A percentile compares a stretch with the other conserved stretches of the same genome.
Conservation (phyloP, 2,329 filamentous ascomycete genomes). For the Hirsutella minnesotensis region DNA sequence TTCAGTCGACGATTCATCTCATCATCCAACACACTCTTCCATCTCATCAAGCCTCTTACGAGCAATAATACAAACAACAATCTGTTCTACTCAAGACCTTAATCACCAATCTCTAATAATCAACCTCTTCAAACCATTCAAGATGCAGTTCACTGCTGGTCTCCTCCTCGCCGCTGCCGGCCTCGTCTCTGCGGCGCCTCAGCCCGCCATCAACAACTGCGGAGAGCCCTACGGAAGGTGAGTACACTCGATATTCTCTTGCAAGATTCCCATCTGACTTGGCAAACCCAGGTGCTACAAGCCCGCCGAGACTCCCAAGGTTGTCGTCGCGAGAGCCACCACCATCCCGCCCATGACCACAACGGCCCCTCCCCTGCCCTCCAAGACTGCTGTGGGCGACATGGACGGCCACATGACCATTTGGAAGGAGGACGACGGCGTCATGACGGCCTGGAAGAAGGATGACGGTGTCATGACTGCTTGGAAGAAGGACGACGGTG, state of each 20-base stretch:
- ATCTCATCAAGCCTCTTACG: neutral
- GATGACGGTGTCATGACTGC: constrained; percentile 1
- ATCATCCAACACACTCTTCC: too few relatives aligned
- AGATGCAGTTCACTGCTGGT: neutral
- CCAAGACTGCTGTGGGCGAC: neutral
- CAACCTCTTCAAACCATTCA: neutral
- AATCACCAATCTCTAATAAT: neutral
- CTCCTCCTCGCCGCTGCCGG: constrained; percentile 1
- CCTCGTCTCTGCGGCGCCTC: neutral
- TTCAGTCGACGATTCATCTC: neutral
- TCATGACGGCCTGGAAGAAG: neutral
- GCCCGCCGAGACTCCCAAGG: constrained; percentile 4
- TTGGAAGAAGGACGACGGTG: constrained; percentile 9
- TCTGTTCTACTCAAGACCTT: too few relatives aligned
- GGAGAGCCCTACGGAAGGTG: constrained; percentile 15
- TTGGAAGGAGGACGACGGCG: neutral
- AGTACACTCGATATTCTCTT: constrained; percentile 2
- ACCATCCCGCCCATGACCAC: neutral
- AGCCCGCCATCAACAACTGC: constrained; percentile 13
- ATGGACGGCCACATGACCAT: neutral
- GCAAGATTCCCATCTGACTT: too few relatives aligned
- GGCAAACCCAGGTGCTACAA: constrained; percentile 16
- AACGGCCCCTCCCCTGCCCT: neutral
- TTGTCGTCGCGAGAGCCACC: neutral
- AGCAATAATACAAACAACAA: neutral